Evolutionary conservation across 2,329 filamentous ascomycete genomes (phyloP), one percentile per base, ranked within the genome.

Genomic region (Ophiocordyceps australis): DNA sequence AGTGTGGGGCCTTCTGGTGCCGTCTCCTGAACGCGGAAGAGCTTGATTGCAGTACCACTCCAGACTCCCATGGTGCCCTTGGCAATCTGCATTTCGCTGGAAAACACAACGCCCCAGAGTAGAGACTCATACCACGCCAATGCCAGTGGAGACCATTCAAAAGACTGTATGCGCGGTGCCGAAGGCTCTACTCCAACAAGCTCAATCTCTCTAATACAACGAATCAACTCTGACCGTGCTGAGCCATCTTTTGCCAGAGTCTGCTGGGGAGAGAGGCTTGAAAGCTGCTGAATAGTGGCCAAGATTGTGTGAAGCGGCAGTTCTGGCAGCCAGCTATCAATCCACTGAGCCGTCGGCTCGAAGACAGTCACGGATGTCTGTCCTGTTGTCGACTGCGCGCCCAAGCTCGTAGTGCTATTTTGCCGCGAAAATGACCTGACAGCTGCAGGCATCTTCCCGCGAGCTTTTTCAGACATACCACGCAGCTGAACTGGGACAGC

Each of bases 61-160:
- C 89, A 98, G 2, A 94, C 74, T 7, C 89, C 86, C 17, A 85
- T 80, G 3, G 80, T 85, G 17, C 85, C 85, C 43, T 77, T 85
- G 1, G 76, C 70, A 16, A 86, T 70, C 30, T 83, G 72, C 73
- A 93, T 81, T 54, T 98, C 89, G 39, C 74, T 75, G 16, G 78
- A 74, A 46, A 94, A 95, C 27, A 94, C 72, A 38, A 94, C 80
- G 11, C 82, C 75, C 89, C 89, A 98, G 8, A 98, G 61, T 9
- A 95, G 60, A 5, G 81, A 86, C 49, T 94, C 82, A 47, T 95
- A 94, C 89, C 89, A 95, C 25, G 85, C 86, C 26, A 95, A 61
- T 1, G 81, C 78, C 18, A 93, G 59, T 1, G 80, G 74, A 4
- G 83, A 86, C 86, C 86, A 95, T 52, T 93, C 82, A 41, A 95